Base-by-base conservation (phyloP, 164 flowering plant genomes). In the Tetracentron sinense region DNA sequence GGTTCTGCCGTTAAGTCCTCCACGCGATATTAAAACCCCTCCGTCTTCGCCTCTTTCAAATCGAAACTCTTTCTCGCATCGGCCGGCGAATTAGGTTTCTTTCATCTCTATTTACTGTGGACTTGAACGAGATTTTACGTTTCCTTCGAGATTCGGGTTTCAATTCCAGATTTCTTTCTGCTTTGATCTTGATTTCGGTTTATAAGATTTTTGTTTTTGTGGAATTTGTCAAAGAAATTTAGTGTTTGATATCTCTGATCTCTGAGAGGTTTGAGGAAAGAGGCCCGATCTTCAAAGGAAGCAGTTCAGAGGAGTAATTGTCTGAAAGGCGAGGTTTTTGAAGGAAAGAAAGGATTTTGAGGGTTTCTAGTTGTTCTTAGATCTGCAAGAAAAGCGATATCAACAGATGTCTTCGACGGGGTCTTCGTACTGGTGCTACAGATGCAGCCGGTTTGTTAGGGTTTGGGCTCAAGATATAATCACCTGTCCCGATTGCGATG, bases 381-480 rank as follows among this genome's bases (percentile, higher is more conserved):
- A 38, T 30, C 33, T 47, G 38, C 17, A 2, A n/a, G 20, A 56
- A 21, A 31, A 25, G 31, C 14, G 14, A 48, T 57, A 33, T 23
- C 42, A 8, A 12, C 35, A 6, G 58, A 77, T 72, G 78, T 62
- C 71, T 48, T 61, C 79, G 21, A 42, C 38, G 21, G 72, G 61
- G 17, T 47, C 84, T 22, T 81, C 88, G 3, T 85, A 71, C 63
- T 90, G 94, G 96, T 90, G 94, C 58, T 81, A 90, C 77, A 77
- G 84, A 38, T 88, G 95, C 72, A 77, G 60, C 61, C 70, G 85
- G 1, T 79, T 79, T 46, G 77, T 84, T 49, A 54, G 81, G 71
- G 73, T 81, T 20, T 67, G 49, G 69, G 22, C 57, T 23, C 58
- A 64, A 2, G 71, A 75, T 42, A 27, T 49, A 53, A 8, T 81